Evolutionary conservation across 2,329 filamentous ascomycete genomes (phyloP).

Genomic region (Aspergillus uvarum): DNA sequence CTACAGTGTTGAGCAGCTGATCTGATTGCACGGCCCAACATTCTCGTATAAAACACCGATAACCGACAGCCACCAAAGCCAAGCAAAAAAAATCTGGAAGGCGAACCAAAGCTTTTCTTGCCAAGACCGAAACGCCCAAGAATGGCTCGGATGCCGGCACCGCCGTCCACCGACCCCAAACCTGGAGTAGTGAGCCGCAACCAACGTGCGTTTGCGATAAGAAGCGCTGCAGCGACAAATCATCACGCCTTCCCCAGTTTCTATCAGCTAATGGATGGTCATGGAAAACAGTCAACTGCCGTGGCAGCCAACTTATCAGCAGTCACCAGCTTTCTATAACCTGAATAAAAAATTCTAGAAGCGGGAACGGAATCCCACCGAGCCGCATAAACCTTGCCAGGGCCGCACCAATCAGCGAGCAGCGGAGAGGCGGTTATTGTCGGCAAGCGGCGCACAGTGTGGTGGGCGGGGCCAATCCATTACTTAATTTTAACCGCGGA

Average conservation of each 20-base stretch:
- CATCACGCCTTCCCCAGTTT: not conserved
- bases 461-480: not conserved
- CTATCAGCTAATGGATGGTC: not conserved
- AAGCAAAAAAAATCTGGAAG: not conserved
- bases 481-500: conserved; percentile 10
- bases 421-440: conserved; percentile 1
- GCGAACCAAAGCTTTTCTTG: not conserved
- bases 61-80: not conserved
- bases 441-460: not conserved
- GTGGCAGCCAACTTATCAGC: not conserved
- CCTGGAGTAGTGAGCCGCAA: not conserved
- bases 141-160: not conserved
- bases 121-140: not conserved
- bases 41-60: not conserved
- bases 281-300: not conserved
- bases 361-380: conserved; percentile 2
- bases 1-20: no score
- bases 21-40: not conserved
- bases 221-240: not conserved
- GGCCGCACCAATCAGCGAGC: not conserved
- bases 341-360: not conserved
- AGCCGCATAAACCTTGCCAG: not conserved
- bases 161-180: not conserved
- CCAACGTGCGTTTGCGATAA: not conserved
- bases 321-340: not conserved